Evolutionary conservation across 2,329 filamentous ascomycete genomes (phyloP).

Genomic region (Paramyrothecium roridum): DNA sequence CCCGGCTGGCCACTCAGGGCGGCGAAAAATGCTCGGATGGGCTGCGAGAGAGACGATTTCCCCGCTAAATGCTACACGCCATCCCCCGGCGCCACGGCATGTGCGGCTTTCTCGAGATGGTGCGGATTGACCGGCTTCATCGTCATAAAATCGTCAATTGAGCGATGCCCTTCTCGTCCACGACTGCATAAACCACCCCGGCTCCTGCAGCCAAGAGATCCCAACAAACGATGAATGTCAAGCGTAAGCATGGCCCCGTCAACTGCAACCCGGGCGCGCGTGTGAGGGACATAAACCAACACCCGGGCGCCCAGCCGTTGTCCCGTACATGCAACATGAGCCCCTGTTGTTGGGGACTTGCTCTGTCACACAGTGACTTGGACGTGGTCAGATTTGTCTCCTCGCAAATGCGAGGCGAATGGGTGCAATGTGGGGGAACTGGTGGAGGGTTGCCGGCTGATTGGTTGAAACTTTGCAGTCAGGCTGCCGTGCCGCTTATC

Average conservation of each 20-base stretch:
- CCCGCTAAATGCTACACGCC: background rate
- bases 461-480: background rate
- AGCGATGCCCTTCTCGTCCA: slow-evolving; percentile 4
- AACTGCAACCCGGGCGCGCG: background rate
- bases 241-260: background rate
- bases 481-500: background rate
- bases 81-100: background rate
- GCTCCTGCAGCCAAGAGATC: background rate
- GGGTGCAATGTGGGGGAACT: background rate
- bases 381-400: background rate
- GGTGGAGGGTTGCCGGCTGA: background rate
- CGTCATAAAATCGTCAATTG: background rate
- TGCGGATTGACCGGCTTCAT: background rate
- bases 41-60: background rate
- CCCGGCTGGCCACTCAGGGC: background rate
- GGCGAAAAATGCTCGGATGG: background rate
- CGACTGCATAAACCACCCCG: background rate
- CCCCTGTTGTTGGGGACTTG: background rate
- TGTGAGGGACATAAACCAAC: background rate
- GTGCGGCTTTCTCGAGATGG: background rate
- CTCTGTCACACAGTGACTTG: background rate
- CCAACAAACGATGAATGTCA: background rate
- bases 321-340: background rate
- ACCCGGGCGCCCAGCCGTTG: background rate
- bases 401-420: background rate